These are phyloP conservation scores for Ophiostoma sp. DNA, from an alignment of 2,329 filamentous ascomycete genomes.

Conservation along the genomic window DNA sequence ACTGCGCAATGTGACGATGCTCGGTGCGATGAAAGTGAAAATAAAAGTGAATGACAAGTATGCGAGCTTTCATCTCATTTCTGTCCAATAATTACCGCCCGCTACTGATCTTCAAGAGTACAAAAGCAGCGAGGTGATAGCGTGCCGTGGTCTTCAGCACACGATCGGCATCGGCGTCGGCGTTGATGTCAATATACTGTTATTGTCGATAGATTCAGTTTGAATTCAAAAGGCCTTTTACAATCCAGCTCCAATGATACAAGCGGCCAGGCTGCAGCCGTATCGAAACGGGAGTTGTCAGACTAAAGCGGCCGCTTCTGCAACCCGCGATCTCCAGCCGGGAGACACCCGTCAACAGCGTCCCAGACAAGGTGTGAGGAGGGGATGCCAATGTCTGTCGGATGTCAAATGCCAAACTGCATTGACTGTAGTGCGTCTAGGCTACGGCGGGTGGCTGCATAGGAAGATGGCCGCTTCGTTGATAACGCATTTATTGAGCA, in stretches of 20 bases:
- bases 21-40: slow-evolving; percentile 11
- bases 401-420: not conserved
- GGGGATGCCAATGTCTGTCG: not conserved
- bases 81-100: not conserved
- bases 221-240: not conserved
- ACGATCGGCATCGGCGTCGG: not conserved
- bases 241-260: not conserved
- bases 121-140: not conserved
- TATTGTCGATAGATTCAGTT: not conserved
- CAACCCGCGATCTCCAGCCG: slow-evolving; percentile 23
- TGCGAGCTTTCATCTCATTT: not conserved
- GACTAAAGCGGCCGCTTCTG: slow-evolving; percentile 28
- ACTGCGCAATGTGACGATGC: slow-evolving; percentile 10
- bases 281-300: slow-evolving; percentile 20
- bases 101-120: not conserved
- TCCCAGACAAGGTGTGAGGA: not conserved
- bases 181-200: too few relatives aligned
- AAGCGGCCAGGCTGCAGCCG: slow-evolving; percentile 7
- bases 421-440: too few relatives aligned
- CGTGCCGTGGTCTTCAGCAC: not conserved
- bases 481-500: not conserved
- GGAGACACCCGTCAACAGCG: slow-evolving; percentile 5
- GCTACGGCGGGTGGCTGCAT: not conserved
- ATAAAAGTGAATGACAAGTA: not conserved
- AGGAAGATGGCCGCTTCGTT: not conserved